Conservation (phyloP, 148 eudicot species). For the Amaranthus palmeri region DNA sequence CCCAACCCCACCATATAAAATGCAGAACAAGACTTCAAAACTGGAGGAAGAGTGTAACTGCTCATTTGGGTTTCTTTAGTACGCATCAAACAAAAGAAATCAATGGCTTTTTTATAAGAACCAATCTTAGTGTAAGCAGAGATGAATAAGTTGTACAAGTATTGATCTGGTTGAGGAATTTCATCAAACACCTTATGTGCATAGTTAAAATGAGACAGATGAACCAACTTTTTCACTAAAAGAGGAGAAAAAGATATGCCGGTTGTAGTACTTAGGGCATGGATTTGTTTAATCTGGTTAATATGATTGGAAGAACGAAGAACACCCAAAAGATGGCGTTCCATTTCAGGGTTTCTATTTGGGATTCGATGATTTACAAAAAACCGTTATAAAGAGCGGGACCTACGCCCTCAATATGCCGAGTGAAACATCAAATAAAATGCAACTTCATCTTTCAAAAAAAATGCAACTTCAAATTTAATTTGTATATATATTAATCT, state of each 20-base stretch:
- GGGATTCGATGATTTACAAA: not conserved
- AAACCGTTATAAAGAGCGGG: not conserved
- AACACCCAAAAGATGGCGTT: slow-evolving; percentile 15
- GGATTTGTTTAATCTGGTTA: slow-evolving; percentile 37
- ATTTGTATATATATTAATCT: no score
- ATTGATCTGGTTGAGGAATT: slow-evolving; percentile 40
- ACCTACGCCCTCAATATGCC: no score
- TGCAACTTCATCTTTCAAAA: no score
- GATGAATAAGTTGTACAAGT: slow-evolving; percentile 38
- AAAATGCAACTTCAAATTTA: no score
- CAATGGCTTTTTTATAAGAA: slow-evolving; percentile 32
- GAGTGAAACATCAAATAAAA: no score
- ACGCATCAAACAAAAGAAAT: slow-evolving; percentile 42
- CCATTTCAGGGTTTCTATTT: slow-evolving; percentile 17
- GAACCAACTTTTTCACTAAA: slow-evolving; percentile 18
- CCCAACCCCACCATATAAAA: slow-evolving; percentile 40
- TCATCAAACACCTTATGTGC: slow-evolving; percentile 47
- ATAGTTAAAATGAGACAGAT: slow-evolving; percentile 25
- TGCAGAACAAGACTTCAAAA: slow-evolving; percentile 49
- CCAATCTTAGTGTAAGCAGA: slow-evolving; percentile 31
- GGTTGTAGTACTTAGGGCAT: slow-evolving; percentile 28
- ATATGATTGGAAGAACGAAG: slow-evolving; percentile 26
- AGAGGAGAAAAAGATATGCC: slow-evolving; percentile 13
- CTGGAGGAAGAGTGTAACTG: slow-evolving; percentile 36
- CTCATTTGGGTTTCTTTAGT: slow-evolving; percentile 22